Evolutionary conservation across 352 stramenopile species (phyloP), one percentile per base, ranked within the genome.

Genomic region (Globisporangium carolinianum): DNA sequence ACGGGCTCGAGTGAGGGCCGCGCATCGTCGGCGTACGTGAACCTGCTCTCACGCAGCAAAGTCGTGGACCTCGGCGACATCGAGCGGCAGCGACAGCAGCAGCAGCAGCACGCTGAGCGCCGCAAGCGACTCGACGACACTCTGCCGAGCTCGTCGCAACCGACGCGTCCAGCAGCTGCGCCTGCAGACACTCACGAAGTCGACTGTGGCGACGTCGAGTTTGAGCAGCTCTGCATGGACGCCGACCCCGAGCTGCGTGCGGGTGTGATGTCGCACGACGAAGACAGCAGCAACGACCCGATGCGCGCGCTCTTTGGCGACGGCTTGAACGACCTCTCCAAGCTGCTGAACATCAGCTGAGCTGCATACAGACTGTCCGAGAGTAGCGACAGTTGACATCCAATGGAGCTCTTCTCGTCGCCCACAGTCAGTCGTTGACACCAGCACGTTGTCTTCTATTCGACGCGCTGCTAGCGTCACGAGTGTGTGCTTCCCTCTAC

Each of bases 161-260:
- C 24, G 24, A 32, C 24, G 24, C 24, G 24, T 32, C 24, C 24
- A 32, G 24, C 24, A 32, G 24, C 24, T 32, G 2, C 24, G 24
- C 24, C 24, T 32, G 24, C 24, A 32, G 24, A 32, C 24, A 32
- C 24, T 32, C n/a, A 12, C 11, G 79, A 89, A 65, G 51, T 71
- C 32, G 78, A 90, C 54, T 67, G 78, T 45, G 77, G 73, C 0
- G 81, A 92, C 60, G 73, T 78, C 42, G 75, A 91, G 46, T 95
- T 95, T 53, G 79, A 93, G 32, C 76, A 89, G 55, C 71, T 95
- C 6, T 95, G 81, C 53, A 65, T 84, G 60, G 72, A 89, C 59
- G 83, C 81, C 6, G 85, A 95, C 55, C 76, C 83, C 4, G 79
- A 92, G n/a, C 65, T 94, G 4, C 72, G 73, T 41, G 14, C 32